Evolutionary conservation across 1,139 yeast species (phyloP).

Genomic region (Saccharomyces hybrid): DNA sequence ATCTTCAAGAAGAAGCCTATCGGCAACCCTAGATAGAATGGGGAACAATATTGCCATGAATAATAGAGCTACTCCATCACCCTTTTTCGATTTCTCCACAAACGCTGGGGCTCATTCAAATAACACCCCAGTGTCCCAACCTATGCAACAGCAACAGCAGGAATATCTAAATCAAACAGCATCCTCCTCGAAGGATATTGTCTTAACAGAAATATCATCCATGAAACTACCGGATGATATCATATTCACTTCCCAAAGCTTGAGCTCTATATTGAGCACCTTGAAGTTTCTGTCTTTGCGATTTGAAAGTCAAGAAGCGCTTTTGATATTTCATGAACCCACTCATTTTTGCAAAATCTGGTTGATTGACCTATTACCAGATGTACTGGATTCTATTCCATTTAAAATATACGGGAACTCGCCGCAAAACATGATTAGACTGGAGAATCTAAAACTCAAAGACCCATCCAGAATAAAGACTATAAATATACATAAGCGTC

Average conservation of each 20-base stretch:
- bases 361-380: constrained; percentile 37
- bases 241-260: background rate
- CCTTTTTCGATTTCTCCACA: constrained; percentile 11
- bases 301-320: constrained; percentile 52
- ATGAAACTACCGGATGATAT: constrained; percentile 28
- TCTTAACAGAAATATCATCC: constrained; percentile 53
- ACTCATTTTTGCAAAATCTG: constrained; percentile 41
- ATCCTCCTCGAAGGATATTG: constrained; percentile 47
- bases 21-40: constrained; percentile 28
- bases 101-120: constrained; percentile 1
- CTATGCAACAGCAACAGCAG: constrained; percentile 1
- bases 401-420: constrained; percentile 27
- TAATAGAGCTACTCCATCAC: constrained; percentile 8
- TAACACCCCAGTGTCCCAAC: constrained; percentile 2
- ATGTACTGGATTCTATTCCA: constrained; percentile 22
- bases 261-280: constrained; percentile 28
- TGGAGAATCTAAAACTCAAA: constrained; percentile 25
- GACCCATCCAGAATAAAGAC: constrained; percentile 17
- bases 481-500: constrained; percentile 16
- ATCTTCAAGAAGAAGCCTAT: constrained; percentile 8
- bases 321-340: constrained; percentile 39
- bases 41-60: constrained; percentile 7
- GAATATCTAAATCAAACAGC: constrained; percentile 11
- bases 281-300: constrained; percentile 40
- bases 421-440: constrained; percentile 17